Evolutionary conservation across 1,284 basidiomycete species (phyloP).

Genomic region (Malassezia globosa): DNA sequence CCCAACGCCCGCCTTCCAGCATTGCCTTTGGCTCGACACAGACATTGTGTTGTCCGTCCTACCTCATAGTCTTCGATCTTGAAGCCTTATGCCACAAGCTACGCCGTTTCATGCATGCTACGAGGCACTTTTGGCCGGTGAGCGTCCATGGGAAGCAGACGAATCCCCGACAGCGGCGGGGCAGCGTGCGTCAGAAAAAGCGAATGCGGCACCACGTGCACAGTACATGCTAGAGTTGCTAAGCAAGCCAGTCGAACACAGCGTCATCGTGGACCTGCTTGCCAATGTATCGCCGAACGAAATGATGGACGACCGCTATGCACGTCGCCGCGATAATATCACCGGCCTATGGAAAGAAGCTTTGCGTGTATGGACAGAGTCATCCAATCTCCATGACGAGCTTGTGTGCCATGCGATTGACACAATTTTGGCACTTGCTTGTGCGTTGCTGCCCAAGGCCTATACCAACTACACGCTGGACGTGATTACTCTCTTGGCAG

Average conservation of each 20-base stretch:
- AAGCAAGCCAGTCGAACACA: slow-evolving; percentile 31
- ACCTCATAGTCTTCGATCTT: too few relatives aligned
- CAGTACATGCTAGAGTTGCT: slow-evolving; percentile 37
- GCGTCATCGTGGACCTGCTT: slow-evolving; percentile 24
- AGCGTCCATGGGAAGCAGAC: slow-evolving; percentile 27
- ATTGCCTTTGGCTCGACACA: neutral
- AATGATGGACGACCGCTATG: slow-evolving; percentile 30
- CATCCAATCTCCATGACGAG: slow-evolving; percentile 24
- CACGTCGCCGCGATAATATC: slow-evolving; percentile 31
- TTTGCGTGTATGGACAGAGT: slow-evolving; percentile 27
- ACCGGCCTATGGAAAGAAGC: slow-evolving; percentile 37
- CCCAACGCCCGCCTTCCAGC: neutral
- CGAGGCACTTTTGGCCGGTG: slow-evolving; percentile 27
- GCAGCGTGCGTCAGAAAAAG: slow-evolving; percentile 21
- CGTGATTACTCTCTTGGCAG: slow-evolving; percentile 35
- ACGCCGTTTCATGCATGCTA: slow-evolving; percentile 27
- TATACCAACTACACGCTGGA: slow-evolving; percentile 39
- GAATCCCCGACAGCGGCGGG: neutral
- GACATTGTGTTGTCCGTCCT: neutral
- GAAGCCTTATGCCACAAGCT: too few relatives aligned
- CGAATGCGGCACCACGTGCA: slow-evolving; percentile 31
- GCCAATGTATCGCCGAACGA: slow-evolving; percentile 20
- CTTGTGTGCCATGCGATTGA: slow-evolving; percentile 33
- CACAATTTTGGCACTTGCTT: slow-evolving; percentile 32
- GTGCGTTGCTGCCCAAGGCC: slow-evolving; percentile 30